phyloP scores from a whole-genome alignment of 202 grass and related monocot genomes.

The Elaeis oleifera region DNA sequence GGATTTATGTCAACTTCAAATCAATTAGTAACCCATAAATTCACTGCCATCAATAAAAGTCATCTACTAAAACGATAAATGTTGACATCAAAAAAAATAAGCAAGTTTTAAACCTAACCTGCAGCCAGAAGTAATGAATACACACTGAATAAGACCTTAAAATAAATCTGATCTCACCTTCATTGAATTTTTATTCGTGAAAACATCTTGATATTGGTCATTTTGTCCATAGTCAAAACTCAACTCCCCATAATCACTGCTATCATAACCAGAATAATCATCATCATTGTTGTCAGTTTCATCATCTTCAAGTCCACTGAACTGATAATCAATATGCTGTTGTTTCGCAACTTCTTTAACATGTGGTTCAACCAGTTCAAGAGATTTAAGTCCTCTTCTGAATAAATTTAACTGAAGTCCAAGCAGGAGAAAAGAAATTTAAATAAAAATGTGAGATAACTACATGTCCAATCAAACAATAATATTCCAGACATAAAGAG shows the following conservation, averaged over 20 bases:
- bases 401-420: constrained; percentile 74
- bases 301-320: constrained; percentile 63
- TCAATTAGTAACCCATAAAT: too few species aligned
- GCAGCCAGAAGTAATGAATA: too few species aligned
- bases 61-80: too few species aligned
- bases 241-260: constrained; percentile 52
- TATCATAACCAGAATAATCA: constrained; percentile 52
- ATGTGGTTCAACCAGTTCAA: constrained; percentile 75
- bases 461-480: not conserved
- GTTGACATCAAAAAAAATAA: too few species aligned
- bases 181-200: constrained; percentile 52
- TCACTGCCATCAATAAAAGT: too few species aligned
- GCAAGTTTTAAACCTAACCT: too few species aligned
- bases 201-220: constrained; percentile 33
- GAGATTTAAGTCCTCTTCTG: constrained; percentile 74
- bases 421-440: not conserved
- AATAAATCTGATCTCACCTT: constrained; percentile 40
- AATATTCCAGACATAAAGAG: too few species aligned
- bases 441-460: not conserved
- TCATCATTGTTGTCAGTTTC: constrained; percentile 56
- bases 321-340: constrained; percentile 85
- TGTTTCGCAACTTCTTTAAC: constrained; percentile 78
- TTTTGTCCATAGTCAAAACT: constrained; percentile 73
- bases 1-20: too few species aligned
- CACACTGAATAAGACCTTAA: too few species aligned